Conservation (phyloP, 2,329 filamentous ascomycete genomes). For the Aschersonia sp. region DNA sequence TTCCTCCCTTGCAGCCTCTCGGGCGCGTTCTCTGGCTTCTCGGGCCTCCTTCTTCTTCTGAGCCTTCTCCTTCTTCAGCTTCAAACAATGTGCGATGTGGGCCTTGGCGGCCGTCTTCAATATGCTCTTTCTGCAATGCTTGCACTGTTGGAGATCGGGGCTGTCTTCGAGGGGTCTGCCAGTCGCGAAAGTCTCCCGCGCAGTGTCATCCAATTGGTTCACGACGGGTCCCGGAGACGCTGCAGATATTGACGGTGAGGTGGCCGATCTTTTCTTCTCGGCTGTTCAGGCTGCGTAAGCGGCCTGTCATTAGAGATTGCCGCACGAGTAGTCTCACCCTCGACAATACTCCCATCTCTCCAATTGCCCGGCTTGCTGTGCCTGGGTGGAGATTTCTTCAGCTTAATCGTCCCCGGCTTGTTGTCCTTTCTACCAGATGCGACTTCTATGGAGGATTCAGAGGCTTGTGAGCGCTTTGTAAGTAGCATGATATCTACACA, state of each 20-base stretch:
- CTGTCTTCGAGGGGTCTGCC: constrained; percentile 70
- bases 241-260: constrained; percentile 25
- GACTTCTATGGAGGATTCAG: constrained; percentile 46
- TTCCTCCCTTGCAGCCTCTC: constrained; percentile 44
- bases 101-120: constrained; percentile 59
- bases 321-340: constrained; percentile 32
- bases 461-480: background rate
- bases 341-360: constrained; percentile 50
- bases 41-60: constrained; percentile 63
- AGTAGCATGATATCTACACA: too few species aligned
- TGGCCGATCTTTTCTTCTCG: constrained; percentile 38
- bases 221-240: constrained; percentile 41
- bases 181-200: constrained; percentile 66
- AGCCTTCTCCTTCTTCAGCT: constrained; percentile 70
- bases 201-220: constrained; percentile 59
- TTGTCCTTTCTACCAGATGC: constrained; percentile 37
- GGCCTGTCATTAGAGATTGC: background rate
- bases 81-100: constrained; percentile 74
- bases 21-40: constrained; percentile 53
- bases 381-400: constrained; percentile 50
- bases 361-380: constrained; percentile 56
- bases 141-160: constrained; percentile 72
- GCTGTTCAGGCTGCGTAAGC: constrained; percentile 17
- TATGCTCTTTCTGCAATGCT: constrained; percentile 85
- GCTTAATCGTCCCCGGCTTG: constrained; percentile 39